These are phyloP conservation scores for Eleusine indica DNA, from an alignment of 176 grass and related monocot species.

Conservation along the genomic window DNA sequence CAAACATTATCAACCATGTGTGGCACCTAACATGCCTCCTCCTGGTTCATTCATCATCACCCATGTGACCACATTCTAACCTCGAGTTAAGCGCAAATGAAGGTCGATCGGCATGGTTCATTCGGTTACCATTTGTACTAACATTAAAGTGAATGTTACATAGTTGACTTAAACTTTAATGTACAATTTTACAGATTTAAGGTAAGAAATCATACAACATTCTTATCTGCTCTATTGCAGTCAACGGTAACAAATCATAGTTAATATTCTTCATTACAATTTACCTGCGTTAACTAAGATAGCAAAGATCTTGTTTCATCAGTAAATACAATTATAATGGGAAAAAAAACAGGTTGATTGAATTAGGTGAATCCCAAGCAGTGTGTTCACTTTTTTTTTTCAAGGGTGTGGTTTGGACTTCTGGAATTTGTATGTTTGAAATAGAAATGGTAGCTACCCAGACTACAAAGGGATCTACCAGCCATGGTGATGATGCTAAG, in stretches of 20 bases:
- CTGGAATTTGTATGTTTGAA: not conserved
- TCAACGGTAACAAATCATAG: not conserved
- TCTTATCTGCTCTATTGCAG: not conserved
- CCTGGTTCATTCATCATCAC: constrained; percentile 47
- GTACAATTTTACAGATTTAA: constrained; percentile 17
- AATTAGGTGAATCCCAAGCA: not conserved
- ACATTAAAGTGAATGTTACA: constrained; percentile 26
- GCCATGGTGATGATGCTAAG: constrained; percentile 38
- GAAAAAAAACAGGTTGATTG: not conserved
- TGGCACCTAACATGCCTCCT: constrained; percentile 70
- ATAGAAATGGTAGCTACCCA: constrained; percentile 28
- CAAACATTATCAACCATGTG: constrained; percentile 64
- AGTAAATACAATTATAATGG: not conserved
- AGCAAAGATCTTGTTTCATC: not conserved
- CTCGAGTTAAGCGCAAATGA: constrained; percentile 9
- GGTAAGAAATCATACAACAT: not conserved
- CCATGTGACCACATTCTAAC: constrained; percentile 76
- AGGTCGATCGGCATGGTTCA: not conserved
- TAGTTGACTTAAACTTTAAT: constrained; percentile 37
- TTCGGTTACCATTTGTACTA: not conserved
- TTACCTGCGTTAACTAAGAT: not conserved
- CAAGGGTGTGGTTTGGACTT: not conserved
- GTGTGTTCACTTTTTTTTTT: not conserved
- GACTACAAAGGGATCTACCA: constrained; percentile 32
- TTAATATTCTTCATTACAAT: not conserved